Percentiles rank a stretch among this genome's conserved stretches.
phyloP scores from a whole-genome alignment of 257 asterid species.

The Rauvolfia tetraphylla region DNA sequence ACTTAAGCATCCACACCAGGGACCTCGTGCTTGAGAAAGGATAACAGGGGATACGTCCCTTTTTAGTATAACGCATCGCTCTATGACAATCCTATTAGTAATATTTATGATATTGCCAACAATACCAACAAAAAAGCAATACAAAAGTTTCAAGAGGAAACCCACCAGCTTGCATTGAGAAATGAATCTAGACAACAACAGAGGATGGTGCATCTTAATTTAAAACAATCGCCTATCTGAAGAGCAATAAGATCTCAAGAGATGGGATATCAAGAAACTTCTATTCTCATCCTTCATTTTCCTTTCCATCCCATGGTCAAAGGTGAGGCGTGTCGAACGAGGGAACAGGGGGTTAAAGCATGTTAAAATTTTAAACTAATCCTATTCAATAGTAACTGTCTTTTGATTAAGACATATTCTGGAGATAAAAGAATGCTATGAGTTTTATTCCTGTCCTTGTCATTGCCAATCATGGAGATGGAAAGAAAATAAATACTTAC shows the following conservation, averaged over 20 bases:
- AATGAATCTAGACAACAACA: too few species aligned
- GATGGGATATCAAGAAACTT: background rate
- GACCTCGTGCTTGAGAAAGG: too few species aligned
- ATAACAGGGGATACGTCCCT: background rate
- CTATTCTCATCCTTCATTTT: background rate
- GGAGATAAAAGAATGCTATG: background rate
- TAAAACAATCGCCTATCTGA: background rate
- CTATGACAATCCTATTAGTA: background rate
- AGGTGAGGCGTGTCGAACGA: background rate
- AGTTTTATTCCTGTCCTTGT: background rate
- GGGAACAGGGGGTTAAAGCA: background rate
- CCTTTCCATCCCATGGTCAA: background rate
- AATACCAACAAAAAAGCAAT: background rate
- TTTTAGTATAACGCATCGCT: background rate
- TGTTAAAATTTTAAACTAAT: background rate
- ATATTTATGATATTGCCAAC: background rate
- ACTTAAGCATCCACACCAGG: too few species aligned
- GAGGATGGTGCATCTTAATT: background rate
- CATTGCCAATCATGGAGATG: background rate
- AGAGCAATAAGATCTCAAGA: background rate
- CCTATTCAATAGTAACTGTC: background rate
- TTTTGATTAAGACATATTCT: background rate
- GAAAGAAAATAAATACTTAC: background rate
- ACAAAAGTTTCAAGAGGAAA: background rate
- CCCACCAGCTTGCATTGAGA: background rate